Evolutionary conservation across 257 asterid genomes (phyloP).

Genomic region (Linaria vulgaris): DNA sequence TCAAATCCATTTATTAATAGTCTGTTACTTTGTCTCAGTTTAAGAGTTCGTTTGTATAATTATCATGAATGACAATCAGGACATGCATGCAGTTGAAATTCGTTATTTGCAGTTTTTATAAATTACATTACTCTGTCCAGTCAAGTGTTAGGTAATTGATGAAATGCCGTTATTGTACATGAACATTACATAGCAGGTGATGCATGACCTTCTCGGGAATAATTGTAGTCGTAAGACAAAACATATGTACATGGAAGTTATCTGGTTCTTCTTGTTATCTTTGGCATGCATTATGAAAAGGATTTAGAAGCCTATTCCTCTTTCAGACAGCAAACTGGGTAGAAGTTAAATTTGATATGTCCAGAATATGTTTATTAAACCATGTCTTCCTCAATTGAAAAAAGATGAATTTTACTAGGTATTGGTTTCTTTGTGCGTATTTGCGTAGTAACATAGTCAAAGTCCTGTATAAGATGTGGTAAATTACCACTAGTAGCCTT

Average conservation of each 20-base stretch:
- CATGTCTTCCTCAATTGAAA: background rate
- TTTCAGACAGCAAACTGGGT: background rate
- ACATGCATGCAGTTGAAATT: background rate
- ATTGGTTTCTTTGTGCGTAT: background rate
- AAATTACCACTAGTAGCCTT: background rate
- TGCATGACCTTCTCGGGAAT: no score
- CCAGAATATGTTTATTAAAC: no score
- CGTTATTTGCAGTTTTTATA: background rate
- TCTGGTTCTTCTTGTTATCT: no score
- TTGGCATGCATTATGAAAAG: background rate
- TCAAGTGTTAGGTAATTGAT: background rate
- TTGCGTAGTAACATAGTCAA: background rate
- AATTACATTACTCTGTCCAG: background rate
- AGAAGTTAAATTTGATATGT: no score
- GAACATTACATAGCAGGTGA: no score
- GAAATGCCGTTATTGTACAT: background rate
- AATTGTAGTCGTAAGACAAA: no score
- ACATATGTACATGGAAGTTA: no score
- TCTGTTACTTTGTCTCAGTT: background rate
- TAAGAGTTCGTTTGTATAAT: background rate
- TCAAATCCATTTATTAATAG: background rate
- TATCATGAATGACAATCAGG: background rate
- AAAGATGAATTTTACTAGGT: background rate
- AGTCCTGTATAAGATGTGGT: slow-evolving; percentile 7
- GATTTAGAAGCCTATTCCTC: no score